These are phyloP conservation scores for Marasmius oreades DNA, from an alignment of 1,284 basidiomycete genomes.

Conservation along the genomic window DNA sequence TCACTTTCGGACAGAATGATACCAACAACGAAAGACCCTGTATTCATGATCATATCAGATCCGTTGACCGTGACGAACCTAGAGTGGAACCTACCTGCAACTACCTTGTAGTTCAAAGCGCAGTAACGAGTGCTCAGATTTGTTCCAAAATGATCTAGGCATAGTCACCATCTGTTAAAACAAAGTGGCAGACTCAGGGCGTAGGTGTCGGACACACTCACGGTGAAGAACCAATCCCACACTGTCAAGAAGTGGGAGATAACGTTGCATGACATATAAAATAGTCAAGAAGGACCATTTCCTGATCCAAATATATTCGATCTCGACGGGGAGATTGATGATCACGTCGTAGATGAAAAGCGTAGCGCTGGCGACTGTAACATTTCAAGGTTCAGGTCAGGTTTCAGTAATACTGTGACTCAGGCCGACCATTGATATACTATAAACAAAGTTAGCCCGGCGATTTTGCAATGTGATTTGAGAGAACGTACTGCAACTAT, in stretches of 20 bases:
- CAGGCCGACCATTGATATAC: too few relatives aligned
- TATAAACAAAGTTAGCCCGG: too few relatives aligned
- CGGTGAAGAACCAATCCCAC: not conserved
- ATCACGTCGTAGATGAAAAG: not conserved
- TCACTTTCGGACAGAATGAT: not conserved
- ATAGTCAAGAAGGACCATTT: not conserved
- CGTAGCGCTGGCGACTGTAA: not conserved
- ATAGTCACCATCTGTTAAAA: too few relatives aligned
- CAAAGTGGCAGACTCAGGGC: too few relatives aligned
- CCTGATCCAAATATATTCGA: not conserved
- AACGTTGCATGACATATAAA: not conserved
- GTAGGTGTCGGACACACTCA: not conserved
- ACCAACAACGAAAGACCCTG: not conserved
- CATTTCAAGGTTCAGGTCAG: too few relatives aligned
- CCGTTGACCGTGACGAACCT: not conserved
- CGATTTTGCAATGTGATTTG: too few relatives aligned
- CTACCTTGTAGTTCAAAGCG: not conserved
- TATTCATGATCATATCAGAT: not conserved
- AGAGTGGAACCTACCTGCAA: not conserved
- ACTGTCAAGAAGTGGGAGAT: conserved; percentile 1
- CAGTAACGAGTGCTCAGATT: not conserved
- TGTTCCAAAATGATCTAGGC: not conserved
- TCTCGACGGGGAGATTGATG: not conserved
- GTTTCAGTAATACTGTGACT: too few relatives aligned
- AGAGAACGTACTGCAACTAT: too few relatives aligned